Evolutionary conservation across 2,329 filamentous ascomycete genomes (phyloP).

Genomic region (Macroventuria anomochaeta): DNA sequence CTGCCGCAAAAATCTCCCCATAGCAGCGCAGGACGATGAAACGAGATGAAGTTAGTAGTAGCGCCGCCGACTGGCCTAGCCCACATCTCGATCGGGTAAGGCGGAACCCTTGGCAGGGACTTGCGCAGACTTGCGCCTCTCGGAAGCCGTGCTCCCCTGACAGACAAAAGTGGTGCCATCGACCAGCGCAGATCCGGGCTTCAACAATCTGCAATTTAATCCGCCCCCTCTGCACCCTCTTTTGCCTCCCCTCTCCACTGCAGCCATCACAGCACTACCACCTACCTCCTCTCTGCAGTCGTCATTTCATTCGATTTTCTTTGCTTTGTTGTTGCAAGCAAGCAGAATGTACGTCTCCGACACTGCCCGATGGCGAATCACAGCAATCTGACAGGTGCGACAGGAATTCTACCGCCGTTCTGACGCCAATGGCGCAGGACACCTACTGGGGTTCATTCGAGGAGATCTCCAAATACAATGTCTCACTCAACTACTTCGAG

Average conservation of each 20-base stretch:
- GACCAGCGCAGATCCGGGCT: constrained; percentile 29
- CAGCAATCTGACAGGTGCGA: constrained; percentile 25
- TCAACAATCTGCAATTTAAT: constrained; percentile 38
- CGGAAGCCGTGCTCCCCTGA: constrained; percentile 32
- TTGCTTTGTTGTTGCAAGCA: constrained; percentile 21
- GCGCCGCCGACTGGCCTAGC: constrained; percentile 20
- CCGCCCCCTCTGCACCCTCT: constrained; percentile 35
- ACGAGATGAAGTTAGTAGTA: constrained; percentile 12
- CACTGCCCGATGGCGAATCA: constrained; percentile 15
- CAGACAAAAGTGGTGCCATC: constrained; percentile 37
- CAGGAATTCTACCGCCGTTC: constrained; percentile 47
- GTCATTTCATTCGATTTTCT: constrained; percentile 12
- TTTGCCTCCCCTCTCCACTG: constrained; percentile 25
- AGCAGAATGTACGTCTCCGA: constrained; percentile 34
- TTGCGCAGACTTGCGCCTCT: constrained; percentile 7
- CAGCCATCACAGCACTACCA: constrained; percentile 17
- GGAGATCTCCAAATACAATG: constrained; percentile 74
- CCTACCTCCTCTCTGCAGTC: constrained; percentile 23
- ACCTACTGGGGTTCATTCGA: constrained; percentile 72
- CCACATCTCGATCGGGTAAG: constrained; percentile 2
- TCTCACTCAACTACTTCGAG: constrained; percentile 85
- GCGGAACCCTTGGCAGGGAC: constrained; percentile 21
- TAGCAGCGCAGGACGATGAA: constrained; percentile 29
- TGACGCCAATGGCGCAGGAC: constrained; percentile 54
- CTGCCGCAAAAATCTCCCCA: constrained; percentile 29